phyloP scores from a whole-genome alignment of 2,329 filamentous ascomycete genomes.

The Fusarium napiforme region DNA sequence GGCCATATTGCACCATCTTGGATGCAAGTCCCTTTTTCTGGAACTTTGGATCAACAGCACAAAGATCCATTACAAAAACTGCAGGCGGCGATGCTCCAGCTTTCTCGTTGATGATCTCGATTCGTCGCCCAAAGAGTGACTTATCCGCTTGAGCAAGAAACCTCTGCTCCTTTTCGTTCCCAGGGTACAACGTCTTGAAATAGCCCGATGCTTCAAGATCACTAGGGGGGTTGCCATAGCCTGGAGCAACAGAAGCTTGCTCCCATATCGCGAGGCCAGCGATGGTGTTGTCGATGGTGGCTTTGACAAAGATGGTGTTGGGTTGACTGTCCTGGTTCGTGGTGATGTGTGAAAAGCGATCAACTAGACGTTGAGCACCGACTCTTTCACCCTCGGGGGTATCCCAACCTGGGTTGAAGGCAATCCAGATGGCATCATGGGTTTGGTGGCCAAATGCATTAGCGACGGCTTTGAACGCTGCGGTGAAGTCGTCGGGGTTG shows the following conservation, averaged over 20 bases:
- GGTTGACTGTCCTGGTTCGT: conserved; percentile 56
- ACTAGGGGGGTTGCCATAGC: conserved; percentile 56
- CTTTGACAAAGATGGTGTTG: conserved; percentile 65
- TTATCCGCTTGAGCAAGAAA: conserved; percentile 58
- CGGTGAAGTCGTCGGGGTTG: conserved; percentile 43
- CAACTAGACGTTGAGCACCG: conserved; percentile 52
- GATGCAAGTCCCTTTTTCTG: conserved; percentile 62
- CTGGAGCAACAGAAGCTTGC: conserved; percentile 61
- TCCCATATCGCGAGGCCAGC: conserved; percentile 67
- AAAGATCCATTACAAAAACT: conserved; percentile 61
- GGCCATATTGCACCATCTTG: conserved; percentile 59
- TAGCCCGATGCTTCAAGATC: conserved; percentile 46
- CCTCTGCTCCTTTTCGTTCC: conserved; percentile 56
- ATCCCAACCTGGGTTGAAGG: conserved; percentile 66
- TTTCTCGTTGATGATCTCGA: conserved; percentile 55
- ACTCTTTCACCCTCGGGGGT: conserved; percentile 55
- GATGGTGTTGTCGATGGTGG: conserved; percentile 57
- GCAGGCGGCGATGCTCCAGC: conserved; percentile 54
- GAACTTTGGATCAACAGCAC: conserved; percentile 63
- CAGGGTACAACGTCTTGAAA: conserved; percentile 55
- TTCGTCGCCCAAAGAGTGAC: conserved; percentile 57
- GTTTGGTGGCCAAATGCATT: conserved; percentile 61
- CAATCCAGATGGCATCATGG: conserved; percentile 61
- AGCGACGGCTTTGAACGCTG: conserved; percentile 40
- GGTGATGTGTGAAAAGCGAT: conserved; percentile 54